A percentile compares a stretch with the other conserved stretches of the same genome.
Evolutionary conservation across 805 yeast species (phyloP).

Genomic region (Teunomyces pallodes): DNA sequence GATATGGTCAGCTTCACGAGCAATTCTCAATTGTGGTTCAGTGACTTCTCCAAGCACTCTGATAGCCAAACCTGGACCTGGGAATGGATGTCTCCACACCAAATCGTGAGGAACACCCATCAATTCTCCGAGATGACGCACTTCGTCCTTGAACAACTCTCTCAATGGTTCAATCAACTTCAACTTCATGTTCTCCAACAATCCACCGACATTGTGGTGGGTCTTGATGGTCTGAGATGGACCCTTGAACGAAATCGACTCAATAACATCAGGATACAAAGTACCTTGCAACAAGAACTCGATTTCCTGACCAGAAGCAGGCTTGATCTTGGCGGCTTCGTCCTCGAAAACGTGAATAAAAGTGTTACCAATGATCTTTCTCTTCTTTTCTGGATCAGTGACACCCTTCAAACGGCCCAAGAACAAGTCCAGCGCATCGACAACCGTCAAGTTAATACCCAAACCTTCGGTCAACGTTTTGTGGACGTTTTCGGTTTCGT

Average conservation of each 20-base stretch:
- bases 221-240: slow-evolving; percentile 99
- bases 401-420: slow-evolving; percentile 84
- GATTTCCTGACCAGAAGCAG: slow-evolving; percentile 83
- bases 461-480: slow-evolving; percentile 87
- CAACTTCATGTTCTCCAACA: slow-evolving; percentile 96
- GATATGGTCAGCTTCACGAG: slow-evolving; percentile 94
- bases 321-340: slow-evolving; percentile 89
- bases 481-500: slow-evolving; percentile 88
- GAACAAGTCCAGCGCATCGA: slow-evolving; percentile 91
- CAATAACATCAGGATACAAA: slow-evolving; percentile 96
- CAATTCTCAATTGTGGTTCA: slow-evolving; percentile 88
- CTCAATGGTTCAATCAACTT: slow-evolving; percentile 97
- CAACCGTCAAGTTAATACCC: slow-evolving; percentile 91
- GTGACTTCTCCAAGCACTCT: slow-evolving; percentile 97
- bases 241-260: slow-evolving; percentile 97
- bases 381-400: slow-evolving; percentile 97
- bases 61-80: slow-evolving; percentile 99
- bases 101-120: slow-evolving; percentile 94
- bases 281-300: slow-evolving; percentile 96
- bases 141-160: slow-evolving; percentile 98
- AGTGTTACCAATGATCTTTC: slow-evolving; percentile 97
- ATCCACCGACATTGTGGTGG: slow-evolving; percentile 98
- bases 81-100: slow-evolving; percentile 99
- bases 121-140: slow-evolving; percentile 90
- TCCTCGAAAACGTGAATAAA: slow-evolving; percentile 96